phyloP scores from a whole-genome alignment of 2,329 filamentous ascomycete genomes.

The Chalara sp. region DNA sequence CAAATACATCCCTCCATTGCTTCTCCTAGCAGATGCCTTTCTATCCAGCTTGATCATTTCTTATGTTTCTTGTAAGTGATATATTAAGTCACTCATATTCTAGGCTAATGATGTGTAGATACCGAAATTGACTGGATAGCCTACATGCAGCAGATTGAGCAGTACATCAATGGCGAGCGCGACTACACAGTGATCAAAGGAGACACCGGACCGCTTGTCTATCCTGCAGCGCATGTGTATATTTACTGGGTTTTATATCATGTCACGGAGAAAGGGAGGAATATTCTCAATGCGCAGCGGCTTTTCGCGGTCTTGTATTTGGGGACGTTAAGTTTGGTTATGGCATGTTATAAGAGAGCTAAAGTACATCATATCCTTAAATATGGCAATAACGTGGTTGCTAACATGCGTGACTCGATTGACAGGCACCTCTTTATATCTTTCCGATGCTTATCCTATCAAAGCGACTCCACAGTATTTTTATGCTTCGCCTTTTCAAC shows the following conservation, averaged over 20 bases:
- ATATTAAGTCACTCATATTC: background rate
- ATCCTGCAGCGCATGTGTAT: conserved; percentile 91
- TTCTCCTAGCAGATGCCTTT: conserved; percentile 23
- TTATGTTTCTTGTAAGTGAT: conserved; percentile 21
- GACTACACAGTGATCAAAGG: conserved; percentile 84
- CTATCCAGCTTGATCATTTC: conserved; percentile 23
- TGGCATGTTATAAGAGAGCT: conserved; percentile 73
- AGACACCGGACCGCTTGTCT: conserved; percentile 87
- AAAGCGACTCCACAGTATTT: conserved; percentile 90
- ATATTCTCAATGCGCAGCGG: conserved; percentile 77
- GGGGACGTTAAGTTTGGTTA: conserved; percentile 64
- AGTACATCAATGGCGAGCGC: conserved; percentile 76
- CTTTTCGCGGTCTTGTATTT: conserved; percentile 80
- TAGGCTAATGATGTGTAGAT: conserved; percentile 42
- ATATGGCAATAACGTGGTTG: background rate
- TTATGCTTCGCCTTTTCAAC: conserved; percentile 89
- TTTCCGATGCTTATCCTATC: conserved; percentile 81
- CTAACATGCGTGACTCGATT: conserved; percentile 3
- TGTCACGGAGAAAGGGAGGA: conserved; percentile 65
- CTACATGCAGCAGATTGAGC: conserved; percentile 88
- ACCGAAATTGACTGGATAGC: conserved; percentile 98
- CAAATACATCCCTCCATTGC: conserved; percentile 17
- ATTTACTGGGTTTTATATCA: conserved; percentile 76
- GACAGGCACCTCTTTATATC: conserved; percentile 74
- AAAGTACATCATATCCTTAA: conserved; percentile 42